Base-by-base conservation (phyloP, 495 filamentous ascomycete genomes). In the Thozetella sp. region DNA sequence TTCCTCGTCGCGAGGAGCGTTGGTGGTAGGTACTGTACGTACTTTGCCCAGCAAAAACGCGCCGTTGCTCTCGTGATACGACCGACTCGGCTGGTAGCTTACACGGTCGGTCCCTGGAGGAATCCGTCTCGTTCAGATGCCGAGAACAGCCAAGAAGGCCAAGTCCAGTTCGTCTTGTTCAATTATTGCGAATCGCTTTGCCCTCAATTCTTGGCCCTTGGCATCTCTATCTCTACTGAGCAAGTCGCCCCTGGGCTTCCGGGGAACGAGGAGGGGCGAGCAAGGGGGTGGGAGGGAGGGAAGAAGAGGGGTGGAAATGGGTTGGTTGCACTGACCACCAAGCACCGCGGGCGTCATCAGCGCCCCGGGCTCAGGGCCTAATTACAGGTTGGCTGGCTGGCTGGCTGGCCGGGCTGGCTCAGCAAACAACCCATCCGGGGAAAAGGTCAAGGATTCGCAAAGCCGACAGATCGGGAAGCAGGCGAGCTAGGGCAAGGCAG, bases 111-210 rank as follows among this genome's bases (percentile, higher is more conserved):
- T 6, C 30, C 30, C 9, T 37, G 4, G 43, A 20, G 9, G 43
- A 48, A n/a, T n/a, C n/a, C n/a, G n/a, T n/a, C n/a, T n/a, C n/a
- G 43, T 48, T 48, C 11, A 48, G 43, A 48, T 48, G 43, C 43
- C 43, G 43, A 48, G 11, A 10, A 4, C 3, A 48, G 43, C 43
- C 43, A 48, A 48, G 43, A 11, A 10, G 43, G 43, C 43, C 43
- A 48, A 48, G 43, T 48, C 30, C 43, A 48, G 43, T 48, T 48
- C 43, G 43, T 48, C 43, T 48, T 48, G 20, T 48, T n/a, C 43
- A 48, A 48, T 4, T 48, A 48, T 48, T 48, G 43, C 43, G 43
- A 48, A 48, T 48, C 20, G 3, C 9, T 48, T 13, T 3, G n/a
- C 9, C 20, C 11, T 48, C 43, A 48, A n/a, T 9, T 48, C 43